Percentiles rank a stretch among this genome's conserved stretches.
Conservation (phyloP, 1,284 basidiomycete genomes). For the Tremellales sp. region DNA sequence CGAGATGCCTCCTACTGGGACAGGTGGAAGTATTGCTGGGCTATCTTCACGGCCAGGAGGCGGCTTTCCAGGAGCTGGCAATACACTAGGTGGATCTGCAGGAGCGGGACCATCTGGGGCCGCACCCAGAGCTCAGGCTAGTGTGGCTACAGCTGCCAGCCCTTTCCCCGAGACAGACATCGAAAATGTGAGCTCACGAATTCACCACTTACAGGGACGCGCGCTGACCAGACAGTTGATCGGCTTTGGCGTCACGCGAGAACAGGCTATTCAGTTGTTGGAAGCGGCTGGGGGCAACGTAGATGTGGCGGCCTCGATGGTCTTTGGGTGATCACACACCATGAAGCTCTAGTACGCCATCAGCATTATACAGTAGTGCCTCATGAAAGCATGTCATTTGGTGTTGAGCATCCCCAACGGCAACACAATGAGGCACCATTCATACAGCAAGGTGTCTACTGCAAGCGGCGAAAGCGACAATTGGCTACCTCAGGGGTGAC, state of each 20-base stretch:
- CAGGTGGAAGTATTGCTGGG: too few species aligned
- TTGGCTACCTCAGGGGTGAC: too few species aligned
- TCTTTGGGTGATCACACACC: too few species aligned
- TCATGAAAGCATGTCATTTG: too few species aligned
- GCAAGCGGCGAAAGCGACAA: too few species aligned
- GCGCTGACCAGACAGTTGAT: conserved; percentile 53
- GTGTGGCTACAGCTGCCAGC: not conserved
- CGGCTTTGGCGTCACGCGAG: conserved; percentile 67
- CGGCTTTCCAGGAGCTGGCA: conserved; percentile 40
- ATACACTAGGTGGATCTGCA: too few species aligned
- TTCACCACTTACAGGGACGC: not conserved
- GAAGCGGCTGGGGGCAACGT: conserved; percentile 79
- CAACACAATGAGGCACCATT: too few species aligned
- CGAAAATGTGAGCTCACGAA: conserved; percentile 22
- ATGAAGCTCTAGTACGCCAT: conserved; percentile 10
- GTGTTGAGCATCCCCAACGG: too few species aligned
- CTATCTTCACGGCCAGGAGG: conserved; percentile 7
- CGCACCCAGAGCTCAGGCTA: conserved; percentile 1
- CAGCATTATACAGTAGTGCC: too few species aligned
- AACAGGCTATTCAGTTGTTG: conserved; percentile 70
- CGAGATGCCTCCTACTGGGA: too few species aligned
- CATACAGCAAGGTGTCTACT: too few species aligned
- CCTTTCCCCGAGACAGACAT: conserved; percentile 24
- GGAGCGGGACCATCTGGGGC: conserved; percentile 11
- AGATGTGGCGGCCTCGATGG: conserved; percentile 79